Evolutionary conservation across 164 flowering plant genomes (phyloP).

Genomic region (Vitis riparia): DNA sequence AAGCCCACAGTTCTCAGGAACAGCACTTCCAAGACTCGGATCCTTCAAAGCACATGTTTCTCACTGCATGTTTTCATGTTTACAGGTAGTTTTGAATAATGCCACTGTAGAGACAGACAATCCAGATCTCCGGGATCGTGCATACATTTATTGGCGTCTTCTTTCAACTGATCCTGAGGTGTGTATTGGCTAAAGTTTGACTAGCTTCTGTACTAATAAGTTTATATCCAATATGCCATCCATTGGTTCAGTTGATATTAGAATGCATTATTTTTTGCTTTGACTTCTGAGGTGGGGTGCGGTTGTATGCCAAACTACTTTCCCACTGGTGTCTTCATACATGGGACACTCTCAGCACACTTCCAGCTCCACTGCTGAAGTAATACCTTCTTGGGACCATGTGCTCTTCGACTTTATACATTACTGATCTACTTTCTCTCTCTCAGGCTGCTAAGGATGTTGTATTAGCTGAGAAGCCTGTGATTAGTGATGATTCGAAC

Average conservation of each 20-base stretch:
- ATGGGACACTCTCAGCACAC: too few relatives aligned
- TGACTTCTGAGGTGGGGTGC: not conserved
- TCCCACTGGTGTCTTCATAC: too few relatives aligned
- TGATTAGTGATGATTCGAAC: constrained; percentile 95
- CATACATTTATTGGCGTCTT: constrained; percentile 99
- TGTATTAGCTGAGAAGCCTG: constrained; percentile 98
- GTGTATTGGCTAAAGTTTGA: not conserved
- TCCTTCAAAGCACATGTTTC: not conserved
- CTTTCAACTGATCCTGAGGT: constrained; percentile 99
- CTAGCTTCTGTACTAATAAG: not conserved
- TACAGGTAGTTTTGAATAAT: constrained; percentile 92
- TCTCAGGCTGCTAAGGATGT: constrained; percentile 98
- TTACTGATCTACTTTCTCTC: not conserved
- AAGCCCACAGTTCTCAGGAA: not conserved
- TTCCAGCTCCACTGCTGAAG: too few relatives aligned
- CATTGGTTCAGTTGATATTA: not conserved
- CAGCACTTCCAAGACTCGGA: not conserved
- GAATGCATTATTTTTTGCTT: not conserved
- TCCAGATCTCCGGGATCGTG: constrained; percentile 98
- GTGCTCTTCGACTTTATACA: not conserved
- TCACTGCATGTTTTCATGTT: constrained; percentile 4
- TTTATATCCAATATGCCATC: not conserved
- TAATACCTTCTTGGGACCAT: not conserved
- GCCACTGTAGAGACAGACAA: constrained; percentile 99
- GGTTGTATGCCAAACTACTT: too few relatives aligned